Evolutionary conservation across 1,139 yeast species (phyloP).

Genomic region (Meyerozyma athensensis): DNA sequence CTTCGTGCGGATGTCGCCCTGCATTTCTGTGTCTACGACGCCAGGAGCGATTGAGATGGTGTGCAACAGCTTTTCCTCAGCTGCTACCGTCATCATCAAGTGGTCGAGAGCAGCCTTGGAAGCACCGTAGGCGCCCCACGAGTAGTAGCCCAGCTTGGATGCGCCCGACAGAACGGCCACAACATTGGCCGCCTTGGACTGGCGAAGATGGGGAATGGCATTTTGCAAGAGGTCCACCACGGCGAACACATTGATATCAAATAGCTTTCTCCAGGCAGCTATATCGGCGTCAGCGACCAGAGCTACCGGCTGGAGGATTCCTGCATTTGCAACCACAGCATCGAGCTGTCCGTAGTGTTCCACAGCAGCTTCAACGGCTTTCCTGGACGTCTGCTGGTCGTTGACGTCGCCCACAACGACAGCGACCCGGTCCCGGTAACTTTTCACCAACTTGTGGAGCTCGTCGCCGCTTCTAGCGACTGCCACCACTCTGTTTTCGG

Average conservation of each 20-base stretch:
- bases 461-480: slow-evolving; percentile 62
- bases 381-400: slow-evolving; percentile 28
- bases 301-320: slow-evolving; percentile 76
- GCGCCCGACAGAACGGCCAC: slow-evolving; percentile 89
- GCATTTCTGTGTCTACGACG: slow-evolving; percentile 89
- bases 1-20: slow-evolving; percentile 60
- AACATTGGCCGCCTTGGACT: slow-evolving; percentile 49
- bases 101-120: slow-evolving; percentile 89
- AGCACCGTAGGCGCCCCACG: slow-evolving; percentile 90
- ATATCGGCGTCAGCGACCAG: slow-evolving; percentile 47
- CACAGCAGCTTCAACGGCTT: slow-evolving; percentile 46
- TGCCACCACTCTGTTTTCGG: slow-evolving; percentile 47
- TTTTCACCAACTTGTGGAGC: slow-evolving; percentile 39
- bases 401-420: slow-evolving; percentile 68
- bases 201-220: slow-evolving; percentile 56
- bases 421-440: slow-evolving; percentile 47
- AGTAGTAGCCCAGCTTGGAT: slow-evolving; percentile 50
- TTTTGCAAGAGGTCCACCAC: slow-evolving; percentile 57
- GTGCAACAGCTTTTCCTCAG: slow-evolving; percentile 57
- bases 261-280: slow-evolving; percentile 57
- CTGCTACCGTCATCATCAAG: slow-evolving; percentile 58
- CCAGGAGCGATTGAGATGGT: slow-evolving; percentile 86
- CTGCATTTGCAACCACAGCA: slow-evolving; percentile 82
- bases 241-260: slow-evolving; percentile 76
- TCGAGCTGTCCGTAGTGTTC: slow-evolving; percentile 57